phyloP scores from a whole-genome alignment of 2,329 filamentous ascomycete genomes.

The Aspergillus persii region DNA sequence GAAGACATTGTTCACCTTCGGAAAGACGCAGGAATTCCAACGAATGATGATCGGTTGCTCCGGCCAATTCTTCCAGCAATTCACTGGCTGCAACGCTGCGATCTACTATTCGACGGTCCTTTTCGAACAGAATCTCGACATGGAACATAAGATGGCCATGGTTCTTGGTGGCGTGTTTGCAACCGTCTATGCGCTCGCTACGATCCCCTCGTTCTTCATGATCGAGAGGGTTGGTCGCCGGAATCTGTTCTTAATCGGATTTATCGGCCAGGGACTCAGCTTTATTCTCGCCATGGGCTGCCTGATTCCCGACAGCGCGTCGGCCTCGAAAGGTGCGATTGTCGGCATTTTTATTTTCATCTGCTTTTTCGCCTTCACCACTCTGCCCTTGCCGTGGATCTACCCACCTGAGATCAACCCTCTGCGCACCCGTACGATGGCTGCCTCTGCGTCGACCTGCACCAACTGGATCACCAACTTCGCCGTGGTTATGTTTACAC shows the following conservation, averaged over 20 bases:
- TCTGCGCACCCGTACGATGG: conserved; percentile 53
- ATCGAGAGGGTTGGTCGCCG: conserved; percentile 41
- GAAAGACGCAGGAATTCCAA: conserved; percentile 32
- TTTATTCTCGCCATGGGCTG: conserved; percentile 36
- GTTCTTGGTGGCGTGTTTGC: conserved; percentile 28
- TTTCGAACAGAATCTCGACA: conserved; percentile 40
- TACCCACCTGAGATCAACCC: conserved; percentile 52
- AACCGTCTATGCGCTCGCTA: conserved; percentile 26
- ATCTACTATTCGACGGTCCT: conserved; percentile 47
- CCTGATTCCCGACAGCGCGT: conserved; percentile 23
- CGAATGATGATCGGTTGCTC: conserved; percentile 30
- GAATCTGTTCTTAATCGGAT: conserved; percentile 34
- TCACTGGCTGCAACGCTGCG: conserved; percentile 47
- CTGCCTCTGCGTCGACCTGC: conserved; percentile 51
- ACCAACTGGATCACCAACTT: conserved; percentile 57
- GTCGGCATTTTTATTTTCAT: conserved; percentile 68
- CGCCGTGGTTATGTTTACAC: conserved; percentile 50
- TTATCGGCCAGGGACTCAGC: conserved; percentile 33
- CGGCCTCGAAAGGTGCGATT: conserved; percentile 34
- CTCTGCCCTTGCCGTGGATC: conserved; percentile 60
- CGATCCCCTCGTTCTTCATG: conserved; percentile 28
- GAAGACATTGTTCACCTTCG: conserved; percentile 27
- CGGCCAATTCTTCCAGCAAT: conserved; percentile 42
- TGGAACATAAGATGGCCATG: conserved; percentile 19
- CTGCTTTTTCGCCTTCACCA: conserved; percentile 63